A percentile compares a stretch with the other conserved stretches of the same genome.
Conservation (phyloP, 331 rosid species). For the Rhamnella rubrinervis region DNA sequence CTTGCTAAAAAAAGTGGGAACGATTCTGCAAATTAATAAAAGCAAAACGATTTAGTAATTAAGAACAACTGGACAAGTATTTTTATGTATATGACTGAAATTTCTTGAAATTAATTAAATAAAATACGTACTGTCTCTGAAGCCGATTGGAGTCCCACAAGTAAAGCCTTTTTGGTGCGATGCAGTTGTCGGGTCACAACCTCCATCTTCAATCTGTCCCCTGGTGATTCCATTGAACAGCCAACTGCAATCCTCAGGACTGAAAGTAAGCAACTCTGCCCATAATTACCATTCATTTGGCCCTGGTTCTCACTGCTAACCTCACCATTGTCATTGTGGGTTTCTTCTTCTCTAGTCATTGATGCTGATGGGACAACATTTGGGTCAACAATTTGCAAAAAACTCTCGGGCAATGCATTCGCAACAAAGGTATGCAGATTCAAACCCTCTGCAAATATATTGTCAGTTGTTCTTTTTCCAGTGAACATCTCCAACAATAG, state of each 20-base stretch:
- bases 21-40: too few species aligned
- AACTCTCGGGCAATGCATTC: slow-evolving; percentile 15
- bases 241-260: slow-evolving; percentile 27
- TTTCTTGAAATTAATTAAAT: too few species aligned
- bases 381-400: neutral
- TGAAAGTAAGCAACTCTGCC: slow-evolving; percentile 26
- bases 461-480: neutral
- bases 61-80: too few species aligned
- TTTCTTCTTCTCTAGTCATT: neutral
- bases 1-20: too few species aligned
- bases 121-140: too few species aligned
- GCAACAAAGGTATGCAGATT: slow-evolving; percentile 29
- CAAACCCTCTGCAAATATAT: slow-evolving; percentile 39
- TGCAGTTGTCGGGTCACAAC: slow-evolving; percentile 8
- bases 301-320: neutral
- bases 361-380: slow-evolving; percentile 3
- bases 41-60: too few species aligned
- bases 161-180: neutral
- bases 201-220: slow-evolving; percentile 28
- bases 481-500: slow-evolving; percentile 41
- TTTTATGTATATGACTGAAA: too few species aligned
- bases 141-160: too few species aligned
- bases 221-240: slow-evolving; percentile 31
- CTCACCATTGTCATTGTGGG: neutral
- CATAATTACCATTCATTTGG: neutral